Conservation (phyloP, 768 basidiomycete species). For the Chalciporus piperatus region DNA sequence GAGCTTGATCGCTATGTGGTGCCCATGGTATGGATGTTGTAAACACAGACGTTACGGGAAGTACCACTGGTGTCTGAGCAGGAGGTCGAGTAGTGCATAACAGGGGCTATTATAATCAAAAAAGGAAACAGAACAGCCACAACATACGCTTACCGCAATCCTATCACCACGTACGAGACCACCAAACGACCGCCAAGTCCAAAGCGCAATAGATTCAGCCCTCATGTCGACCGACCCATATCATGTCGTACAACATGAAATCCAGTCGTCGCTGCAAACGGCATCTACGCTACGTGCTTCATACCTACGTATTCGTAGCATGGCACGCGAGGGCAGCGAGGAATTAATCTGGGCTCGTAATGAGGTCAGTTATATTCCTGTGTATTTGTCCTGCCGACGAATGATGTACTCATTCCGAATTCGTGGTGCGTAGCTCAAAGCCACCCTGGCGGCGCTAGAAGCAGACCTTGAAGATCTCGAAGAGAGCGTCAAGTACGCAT, state of each 20-base stretch:
- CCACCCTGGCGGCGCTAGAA: constrained; percentile 73
- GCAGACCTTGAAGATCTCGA: constrained; percentile 92
- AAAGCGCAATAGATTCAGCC: neutral
- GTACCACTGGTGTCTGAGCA: no score
- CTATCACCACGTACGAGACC: constrained; percentile 34
- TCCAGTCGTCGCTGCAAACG: constrained; percentile 70
- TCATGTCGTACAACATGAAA: constrained; percentile 81
- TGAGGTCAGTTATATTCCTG: constrained; percentile 47
- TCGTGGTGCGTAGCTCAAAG: constrained; percentile 55
- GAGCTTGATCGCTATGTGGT: no score
- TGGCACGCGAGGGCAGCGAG: constrained; percentile 70
- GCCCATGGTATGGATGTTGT: no score
- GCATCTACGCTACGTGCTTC: constrained; percentile 72
- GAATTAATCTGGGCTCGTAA: constrained; percentile 77
- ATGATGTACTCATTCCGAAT: neutral
- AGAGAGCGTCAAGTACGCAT: constrained; percentile 79
- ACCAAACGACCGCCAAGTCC: neutral
- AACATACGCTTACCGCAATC: no score
- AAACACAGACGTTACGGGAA: no score
- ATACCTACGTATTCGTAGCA: constrained; percentile 74
- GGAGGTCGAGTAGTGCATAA: no score
- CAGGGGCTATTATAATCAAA: no score
- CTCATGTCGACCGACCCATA: constrained; percentile 80
- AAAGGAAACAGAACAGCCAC: no score
- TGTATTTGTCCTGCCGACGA: no score